These are phyloP conservation scores for Rhododendron griersonianum DNA, from an alignment of 148 eudicot species.

Conservation along the genomic window DNA sequence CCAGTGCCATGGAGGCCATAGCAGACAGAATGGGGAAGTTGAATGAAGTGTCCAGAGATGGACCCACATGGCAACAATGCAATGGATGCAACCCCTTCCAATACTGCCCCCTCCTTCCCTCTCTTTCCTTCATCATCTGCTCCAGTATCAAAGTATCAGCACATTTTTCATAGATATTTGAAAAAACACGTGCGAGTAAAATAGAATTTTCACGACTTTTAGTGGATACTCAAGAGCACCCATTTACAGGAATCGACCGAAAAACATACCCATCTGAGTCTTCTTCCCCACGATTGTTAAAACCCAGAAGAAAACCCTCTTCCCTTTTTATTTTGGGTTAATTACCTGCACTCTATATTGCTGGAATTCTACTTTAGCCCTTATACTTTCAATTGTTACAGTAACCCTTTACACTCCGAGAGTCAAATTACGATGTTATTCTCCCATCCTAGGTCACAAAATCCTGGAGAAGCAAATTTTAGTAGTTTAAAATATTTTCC, in stretches of 20 bases:
- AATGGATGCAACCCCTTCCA: constrained; percentile 93
- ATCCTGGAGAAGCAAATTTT: no score
- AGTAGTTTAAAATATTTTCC: no score
- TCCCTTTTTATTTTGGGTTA: background rate
- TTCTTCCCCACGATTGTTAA: background rate
- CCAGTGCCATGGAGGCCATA: constrained; percentile 93
- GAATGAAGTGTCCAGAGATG: constrained; percentile 92
- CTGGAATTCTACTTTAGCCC: background rate
- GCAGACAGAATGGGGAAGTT: constrained; percentile 77
- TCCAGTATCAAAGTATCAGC: background rate
- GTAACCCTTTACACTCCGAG: background rate
- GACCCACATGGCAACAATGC: constrained; percentile 79
- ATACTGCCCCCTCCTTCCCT: constrained; percentile 26
- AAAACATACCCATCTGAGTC: constrained; percentile 7
- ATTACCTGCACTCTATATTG: background rate
- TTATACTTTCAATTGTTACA: background rate
- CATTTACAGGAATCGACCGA: background rate
- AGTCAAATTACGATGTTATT: background rate
- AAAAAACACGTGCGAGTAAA: background rate
- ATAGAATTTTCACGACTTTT: background rate
- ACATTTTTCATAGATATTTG: background rate
- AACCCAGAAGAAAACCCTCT: background rate
- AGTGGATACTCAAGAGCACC: background rate
- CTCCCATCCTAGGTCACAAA: background rate
- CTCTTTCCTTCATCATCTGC: constrained; percentile 4